Conservation (phyloP, 2,329 filamentous ascomycete species). For the Phoma sp. region DNA sequence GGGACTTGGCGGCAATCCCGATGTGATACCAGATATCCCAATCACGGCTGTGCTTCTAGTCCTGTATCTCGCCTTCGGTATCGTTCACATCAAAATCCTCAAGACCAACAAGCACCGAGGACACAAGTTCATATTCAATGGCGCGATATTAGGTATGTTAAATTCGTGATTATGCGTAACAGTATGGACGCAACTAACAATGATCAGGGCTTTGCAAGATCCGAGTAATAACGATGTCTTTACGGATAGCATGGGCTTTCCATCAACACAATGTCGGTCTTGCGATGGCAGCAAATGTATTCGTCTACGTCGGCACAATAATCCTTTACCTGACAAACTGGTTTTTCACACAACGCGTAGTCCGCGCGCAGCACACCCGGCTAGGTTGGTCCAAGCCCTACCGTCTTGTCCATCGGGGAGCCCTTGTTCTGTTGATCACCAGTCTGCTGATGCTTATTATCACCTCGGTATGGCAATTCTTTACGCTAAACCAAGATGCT, state of each 20-base stretch:
- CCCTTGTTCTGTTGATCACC: slow-evolving; percentile 63
- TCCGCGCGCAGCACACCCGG: slow-evolving; percentile 74
- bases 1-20: slow-evolving; percentile 41
- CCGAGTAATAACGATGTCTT: slow-evolving; percentile 52
- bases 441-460: slow-evolving; percentile 72
- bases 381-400: slow-evolving; percentile 72
- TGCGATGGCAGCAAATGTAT: slow-evolving; percentile 68
- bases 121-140: slow-evolving; percentile 56
- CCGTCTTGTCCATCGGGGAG: slow-evolving; percentile 56
- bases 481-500: slow-evolving; percentile 65
- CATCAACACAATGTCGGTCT: slow-evolving; percentile 54
- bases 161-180: background rate
- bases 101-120: slow-evolving; percentile 48
- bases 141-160: slow-evolving; percentile 50
- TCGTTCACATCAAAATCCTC: slow-evolving; percentile 52
- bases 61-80: slow-evolving; percentile 51
- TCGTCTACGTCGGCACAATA: slow-evolving; percentile 77
- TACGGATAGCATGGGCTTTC: slow-evolving; percentile 50
- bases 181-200: slow-evolving; percentile 15
- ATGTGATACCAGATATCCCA: slow-evolving; percentile 50
- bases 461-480: slow-evolving; percentile 70
- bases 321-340: slow-evolving; percentile 83
- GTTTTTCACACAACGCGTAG: slow-evolving; percentile 76
- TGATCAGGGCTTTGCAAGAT: slow-evolving; percentile 54
- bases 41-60: slow-evolving; percentile 51